Base-by-base conservation (phyloP, 2,329 filamentous ascomycete species). In the Talaromyces sp. region DNA sequence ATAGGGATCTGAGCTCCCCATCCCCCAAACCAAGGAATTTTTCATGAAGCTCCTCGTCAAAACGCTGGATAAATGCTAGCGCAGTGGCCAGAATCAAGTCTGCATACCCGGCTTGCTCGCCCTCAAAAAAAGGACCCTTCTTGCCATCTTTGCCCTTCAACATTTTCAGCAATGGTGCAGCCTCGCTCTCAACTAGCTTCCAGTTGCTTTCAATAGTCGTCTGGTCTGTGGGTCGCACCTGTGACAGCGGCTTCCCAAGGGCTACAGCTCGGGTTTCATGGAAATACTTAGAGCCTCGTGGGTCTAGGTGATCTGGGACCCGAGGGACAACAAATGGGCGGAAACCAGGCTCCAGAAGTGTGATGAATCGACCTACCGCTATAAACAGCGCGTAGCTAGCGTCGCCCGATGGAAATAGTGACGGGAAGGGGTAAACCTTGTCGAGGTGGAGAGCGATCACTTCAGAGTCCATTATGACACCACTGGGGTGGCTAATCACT, bases 91-190 rank as follows among this genome's bases (percentile, higher is more conserved):
- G 42, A 17, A 67, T 32, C n/a, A 70, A 58, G 54, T 71, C 69
- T 47, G 66, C 68, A 58, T 64, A 71, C 3, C 65, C 59, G 3
- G 64, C 55, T 20, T 42, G 60, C 6, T 67, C 63, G 8, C 67
- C 66, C 40, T 70, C 67, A n/a, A 70, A 63, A 43, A 69, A 71
- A 0, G 65, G 66, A 0, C 68, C 68, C 2, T 54, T 57, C 54
- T 70, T 70, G 13, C 64, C 64, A 1, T 49, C 33, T 10, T 49
- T 49, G 1, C 65, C 68, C 19, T 62, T 62, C 29, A 70, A 41
- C 65, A 70, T 64, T 32, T 49, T 43, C 22, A 62, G 44, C 39
- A 69, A 39, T 6, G 56, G 32, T 14, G 29, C 48, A 39, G 60
- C 43, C 32, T 66, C 64, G 24, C 43, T 58, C 49, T 63, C 62